Percentiles rank a stretch among this genome's conserved stretches.
Conservation (phyloP, 257 asterid genomes). For the Solanum rostratum region DNA sequence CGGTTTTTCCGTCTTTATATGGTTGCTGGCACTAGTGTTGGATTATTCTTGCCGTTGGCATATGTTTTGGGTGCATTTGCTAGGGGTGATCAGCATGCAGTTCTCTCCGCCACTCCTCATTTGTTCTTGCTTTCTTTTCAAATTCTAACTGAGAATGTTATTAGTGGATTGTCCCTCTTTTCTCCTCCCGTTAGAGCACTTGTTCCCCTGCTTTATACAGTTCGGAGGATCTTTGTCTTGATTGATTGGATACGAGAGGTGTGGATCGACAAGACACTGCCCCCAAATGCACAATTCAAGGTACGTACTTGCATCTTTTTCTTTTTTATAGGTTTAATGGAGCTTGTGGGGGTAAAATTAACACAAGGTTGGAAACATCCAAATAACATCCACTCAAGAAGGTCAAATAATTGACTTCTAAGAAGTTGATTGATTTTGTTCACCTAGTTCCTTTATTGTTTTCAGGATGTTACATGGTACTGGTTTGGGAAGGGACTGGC, state of each 20-base stretch:
- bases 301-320: conserved; percentile 10
- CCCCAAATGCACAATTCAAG: conserved; percentile 36
- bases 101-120: conserved; percentile 75
- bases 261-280: conserved; percentile 70
- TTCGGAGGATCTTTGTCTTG: conserved; percentile 49
- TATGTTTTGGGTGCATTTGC: conserved; percentile 91
- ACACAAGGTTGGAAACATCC: too few species aligned
- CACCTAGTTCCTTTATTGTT: not conserved
- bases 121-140: conserved; percentile 72
- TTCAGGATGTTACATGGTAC: conserved; percentile 60
- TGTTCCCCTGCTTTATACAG: conserved; percentile 70
- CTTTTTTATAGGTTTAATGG: not conserved
- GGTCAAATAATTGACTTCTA: too few species aligned
- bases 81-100: conserved; percentile 78
- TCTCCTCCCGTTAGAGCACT: conserved; percentile 84
- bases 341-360: not conserved
- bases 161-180: conserved; percentile 59
- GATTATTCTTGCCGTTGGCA: conserved; percentile 76
- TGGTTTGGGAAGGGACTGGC: conserved; percentile 77
- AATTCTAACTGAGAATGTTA: conserved; percentile 70
- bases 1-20: conserved; percentile 40
- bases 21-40: conserved; percentile 51
- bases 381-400: not conserved
- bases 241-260: conserved; percentile 69
- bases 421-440: not conserved